Evolutionary conservation across 192 early-diverging fungal genomes (phyloP).

Genomic region (Linnemannia hyalina): DNA sequence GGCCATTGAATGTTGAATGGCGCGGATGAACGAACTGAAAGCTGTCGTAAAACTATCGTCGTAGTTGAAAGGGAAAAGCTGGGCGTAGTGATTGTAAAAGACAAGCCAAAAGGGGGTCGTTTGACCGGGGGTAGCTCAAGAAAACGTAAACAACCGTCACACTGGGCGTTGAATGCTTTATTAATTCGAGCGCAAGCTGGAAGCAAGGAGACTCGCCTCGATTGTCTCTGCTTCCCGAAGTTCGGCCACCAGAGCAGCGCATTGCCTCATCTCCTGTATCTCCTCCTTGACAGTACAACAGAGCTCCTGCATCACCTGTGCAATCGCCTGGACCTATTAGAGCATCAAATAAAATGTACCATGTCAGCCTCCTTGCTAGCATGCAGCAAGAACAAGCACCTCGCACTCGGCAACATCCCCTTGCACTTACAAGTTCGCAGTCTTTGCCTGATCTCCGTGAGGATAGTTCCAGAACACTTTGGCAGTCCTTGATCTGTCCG

Average conservation of each 20-base stretch:
- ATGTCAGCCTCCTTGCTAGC: too few species aligned
- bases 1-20: neutral
- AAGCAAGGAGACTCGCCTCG: neutral
- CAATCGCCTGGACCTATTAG: neutral
- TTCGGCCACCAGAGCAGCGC: neutral
- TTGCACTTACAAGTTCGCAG: constrained; percentile 15
- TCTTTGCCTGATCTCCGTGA: neutral
- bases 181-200: too few species aligned
- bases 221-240: neutral
- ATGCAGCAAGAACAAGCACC: too few species aligned
- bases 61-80: neutral
- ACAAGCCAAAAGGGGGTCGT: neutral
- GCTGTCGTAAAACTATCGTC: neutral
- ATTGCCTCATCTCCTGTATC: constrained; percentile 4
- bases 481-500: constrained; percentile 23
- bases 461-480: neutral
- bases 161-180: too few species aligned
- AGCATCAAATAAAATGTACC: neutral
- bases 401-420: neutral
- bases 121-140: neutral
- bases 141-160: constrained; percentile 9
- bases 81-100: neutral
- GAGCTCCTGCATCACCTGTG: constrained; percentile 3
- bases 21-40: neutral
- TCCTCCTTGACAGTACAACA: constrained; percentile 7